Percentiles rank a stretch among this genome's conserved stretches.
Evolutionary conservation across 441 rosid species (phyloP).

Genomic region (Populus hybrid): DNA sequence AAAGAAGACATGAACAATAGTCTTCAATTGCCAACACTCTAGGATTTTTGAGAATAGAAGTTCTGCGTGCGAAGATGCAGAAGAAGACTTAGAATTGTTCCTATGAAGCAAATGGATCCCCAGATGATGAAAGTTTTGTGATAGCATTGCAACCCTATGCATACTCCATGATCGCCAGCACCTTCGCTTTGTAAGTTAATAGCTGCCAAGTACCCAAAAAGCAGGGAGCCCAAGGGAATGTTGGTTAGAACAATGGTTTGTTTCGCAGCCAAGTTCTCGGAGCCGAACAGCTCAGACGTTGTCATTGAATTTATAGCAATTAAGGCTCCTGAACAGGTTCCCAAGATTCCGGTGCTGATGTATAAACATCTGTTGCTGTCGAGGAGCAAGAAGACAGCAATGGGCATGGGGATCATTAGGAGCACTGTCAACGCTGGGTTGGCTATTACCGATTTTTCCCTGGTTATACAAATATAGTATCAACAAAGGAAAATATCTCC

Average conservation of each 20-base stretch:
- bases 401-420: conserved; percentile 27
- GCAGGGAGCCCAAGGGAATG: conserved; percentile 25
- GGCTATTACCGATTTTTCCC: conserved; percentile 18
- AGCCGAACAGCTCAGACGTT: conserved; percentile 17
- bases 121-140: conserved; percentile 21
- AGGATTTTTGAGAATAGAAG: neutral
- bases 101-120: conserved; percentile 28
- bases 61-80: conserved; percentile 16
- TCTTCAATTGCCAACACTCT: no score
- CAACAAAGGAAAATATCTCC: neutral
- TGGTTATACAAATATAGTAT: conserved; percentile 4
- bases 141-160: conserved; percentile 24
- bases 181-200: conserved; percentile 10
- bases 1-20: no score
- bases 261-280: conserved; percentile 12
- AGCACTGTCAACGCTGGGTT: conserved; percentile 19
- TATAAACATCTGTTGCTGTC: conserved; percentile 13
- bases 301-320: conserved; percentile 15
- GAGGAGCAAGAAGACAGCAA: conserved; percentile 28
- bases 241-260: conserved; percentile 23
- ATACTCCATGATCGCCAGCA: neutral
- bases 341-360: conserved; percentile 31
- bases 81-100: conserved; percentile 20
- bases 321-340: conserved; percentile 27
- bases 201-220: conserved; percentile 28